A percentile compares a stretch with the other conserved stretches of the same genome.
These are phyloP conservation scores for Cladophialophora carrionii DNA, from an alignment of 2,329 filamentous ascomycete genomes.

Conservation along the genomic window DNA sequence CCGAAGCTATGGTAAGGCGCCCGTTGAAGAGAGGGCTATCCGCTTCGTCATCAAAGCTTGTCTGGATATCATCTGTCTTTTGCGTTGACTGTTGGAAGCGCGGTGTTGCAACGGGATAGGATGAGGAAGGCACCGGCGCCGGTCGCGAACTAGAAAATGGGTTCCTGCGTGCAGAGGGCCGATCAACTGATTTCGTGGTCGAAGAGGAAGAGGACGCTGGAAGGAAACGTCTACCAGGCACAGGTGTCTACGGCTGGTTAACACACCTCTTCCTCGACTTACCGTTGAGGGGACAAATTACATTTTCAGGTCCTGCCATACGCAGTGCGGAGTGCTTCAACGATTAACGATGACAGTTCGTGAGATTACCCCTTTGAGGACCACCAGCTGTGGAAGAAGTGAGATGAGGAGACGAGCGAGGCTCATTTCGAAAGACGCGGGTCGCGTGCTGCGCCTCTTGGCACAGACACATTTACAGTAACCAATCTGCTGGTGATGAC, in stretches of 20 bases:
- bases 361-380: conserved; percentile 73
- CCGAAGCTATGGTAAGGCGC: not conserved
- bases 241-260: conserved; percentile 30
- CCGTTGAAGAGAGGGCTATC: conserved; percentile 1
- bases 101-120: conserved; percentile 24
- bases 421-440: not conserved
- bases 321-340: not conserved
- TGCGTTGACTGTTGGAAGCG: conserved; percentile 23
- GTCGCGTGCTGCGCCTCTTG: not conserved
- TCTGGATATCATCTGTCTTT: conserved; percentile 32
- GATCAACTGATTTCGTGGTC: conserved; percentile 7
- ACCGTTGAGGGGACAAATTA: conserved; percentile 17
- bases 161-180: conserved; percentile 15
- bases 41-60: conserved; percentile 29
- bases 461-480: too few relatives aligned
- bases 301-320: conserved; percentile 24
- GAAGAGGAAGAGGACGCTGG: conserved; percentile 27
- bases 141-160: conserved; percentile 26
- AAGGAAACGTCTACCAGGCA: conserved; percentile 30
- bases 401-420: not conserved
- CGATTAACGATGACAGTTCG: conserved; percentile 58
- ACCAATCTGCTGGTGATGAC: too few relatives aligned
- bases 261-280: conserved; percentile 7
- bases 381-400: not conserved
- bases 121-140: conserved; percentile 18